Base-by-base conservation (phyloP, 805 yeast genomes). In the Kazachstania kunashirensis region DNA sequence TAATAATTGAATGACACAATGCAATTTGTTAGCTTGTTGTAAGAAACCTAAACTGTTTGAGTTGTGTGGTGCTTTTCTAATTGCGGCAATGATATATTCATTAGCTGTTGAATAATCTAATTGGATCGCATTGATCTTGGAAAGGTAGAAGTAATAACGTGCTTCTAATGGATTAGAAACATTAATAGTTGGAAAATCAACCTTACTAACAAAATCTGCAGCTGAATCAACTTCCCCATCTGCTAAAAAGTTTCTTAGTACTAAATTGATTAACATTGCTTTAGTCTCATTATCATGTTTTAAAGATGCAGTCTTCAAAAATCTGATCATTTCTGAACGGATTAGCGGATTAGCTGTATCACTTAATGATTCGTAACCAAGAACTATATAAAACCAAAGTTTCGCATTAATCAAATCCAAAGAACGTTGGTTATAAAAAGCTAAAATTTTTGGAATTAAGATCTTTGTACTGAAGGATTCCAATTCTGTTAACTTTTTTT, bases 51-150 rank as follows among this genome's bases (percentile, higher is more conserved):
- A 61, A 7, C 96, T 85, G 42, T 78, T 74, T 30, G 73, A 70
- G 1, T 94, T 84, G 59, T 85, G 96, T 19, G 99, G 97, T 8
- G 94, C 88, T 59, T 92, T 92, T 66, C 98, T 79, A 37, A 88
- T 81, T 2, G 98, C 96, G n/a, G 92, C 85, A 38, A 85, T 82
- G 39, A 84, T 83, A 55, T 77, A 85, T 52, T 88, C 95, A 53
- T 81, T 79, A 2, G 97, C 96, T 14, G 83, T 68, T 2, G 95
- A 77, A 61, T 92, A 92, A 62, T 92, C 88, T 49, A 92, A 74
- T 65, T 89, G 97, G 47, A 92, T 79, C 4, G 96, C 85, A 51
- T 77, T 77, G 53, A 92, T 84, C 46, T 82, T 78, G n/a, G 96
- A 89, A 56, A 86, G 65, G 55, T 92, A 92, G 63, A 81, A 92